phyloP scores from a whole-genome alignment of 345 rosid genomes.

The Pistacia integerrima region DNA sequence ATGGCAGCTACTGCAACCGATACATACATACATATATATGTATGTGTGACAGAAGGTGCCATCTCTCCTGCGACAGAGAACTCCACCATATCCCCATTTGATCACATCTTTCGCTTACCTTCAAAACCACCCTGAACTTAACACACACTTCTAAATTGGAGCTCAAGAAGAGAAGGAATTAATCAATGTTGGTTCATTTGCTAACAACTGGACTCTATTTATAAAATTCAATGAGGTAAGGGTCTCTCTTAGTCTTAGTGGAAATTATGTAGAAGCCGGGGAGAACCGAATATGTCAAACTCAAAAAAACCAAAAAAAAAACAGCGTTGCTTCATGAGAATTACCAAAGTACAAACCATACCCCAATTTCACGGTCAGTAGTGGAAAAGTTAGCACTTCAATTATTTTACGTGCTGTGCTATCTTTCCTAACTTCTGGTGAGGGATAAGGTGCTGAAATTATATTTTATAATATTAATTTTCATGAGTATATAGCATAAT shows the following conservation, averaged over 20 bases:
- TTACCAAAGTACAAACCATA: too few relatives aligned
- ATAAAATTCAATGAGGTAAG: background rate
- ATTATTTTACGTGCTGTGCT: background rate
- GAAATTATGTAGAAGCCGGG: background rate
- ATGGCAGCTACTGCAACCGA: background rate
- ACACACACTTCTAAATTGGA: background rate
- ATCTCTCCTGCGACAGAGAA: slow-evolving; percentile 1
- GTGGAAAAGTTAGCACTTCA: background rate
- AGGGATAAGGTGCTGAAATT: background rate
- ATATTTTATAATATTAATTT: too few relatives aligned
- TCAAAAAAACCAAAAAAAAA: background rate
- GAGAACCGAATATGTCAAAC: background rate
- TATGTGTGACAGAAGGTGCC: background rate
- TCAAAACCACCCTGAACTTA: background rate
- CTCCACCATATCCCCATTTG: background rate
- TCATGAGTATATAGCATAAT: too few relatives aligned
- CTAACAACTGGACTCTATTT: background rate
- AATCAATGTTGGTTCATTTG: background rate
- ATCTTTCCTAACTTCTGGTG: too few relatives aligned
- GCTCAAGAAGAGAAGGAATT: background rate
- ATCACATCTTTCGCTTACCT: background rate
- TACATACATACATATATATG: background rate
- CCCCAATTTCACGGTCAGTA: background rate
- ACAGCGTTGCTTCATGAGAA: background rate
- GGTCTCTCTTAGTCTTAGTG: background rate